Conservation (phyloP, 1,284 basidiomycete genomes). For the Meripilus lineatus region DNA sequence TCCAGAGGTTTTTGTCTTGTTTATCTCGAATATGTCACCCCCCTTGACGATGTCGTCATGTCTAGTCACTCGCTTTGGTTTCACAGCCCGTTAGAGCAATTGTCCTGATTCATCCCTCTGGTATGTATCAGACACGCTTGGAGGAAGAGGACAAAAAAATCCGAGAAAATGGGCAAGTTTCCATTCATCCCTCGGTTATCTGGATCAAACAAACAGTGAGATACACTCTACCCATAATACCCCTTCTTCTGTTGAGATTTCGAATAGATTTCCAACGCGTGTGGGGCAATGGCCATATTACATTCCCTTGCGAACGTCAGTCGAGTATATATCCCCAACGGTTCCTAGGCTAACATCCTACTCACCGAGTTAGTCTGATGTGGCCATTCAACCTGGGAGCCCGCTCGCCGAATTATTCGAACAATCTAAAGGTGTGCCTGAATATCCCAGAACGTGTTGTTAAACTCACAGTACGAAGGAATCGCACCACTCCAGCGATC, state of each 20-base stretch:
- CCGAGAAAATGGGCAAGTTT: slow-evolving; percentile 41
- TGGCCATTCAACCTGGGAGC: slow-evolving; percentile 49
- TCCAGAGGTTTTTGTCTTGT: slow-evolving; percentile 43
- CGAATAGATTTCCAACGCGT: slow-evolving; percentile 81
- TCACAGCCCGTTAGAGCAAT: slow-evolving; percentile 75
- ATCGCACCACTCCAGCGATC: slow-evolving; percentile 71
- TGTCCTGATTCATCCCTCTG: slow-evolving; percentile 72
- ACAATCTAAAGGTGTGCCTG: slow-evolving; percentile 51
- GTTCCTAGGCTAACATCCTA: background rate
- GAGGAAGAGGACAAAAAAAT: slow-evolving; percentile 55
- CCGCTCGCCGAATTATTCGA: slow-evolving; percentile 62
- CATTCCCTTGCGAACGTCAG: slow-evolving; percentile 75
- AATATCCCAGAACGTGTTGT: too few species aligned
- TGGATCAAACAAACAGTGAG: slow-evolving; percentile 78
- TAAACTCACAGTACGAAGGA: too few species aligned
- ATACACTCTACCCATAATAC: background rate
- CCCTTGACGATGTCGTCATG: too few species aligned
- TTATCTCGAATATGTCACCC: too few species aligned
- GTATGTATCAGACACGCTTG: slow-evolving; percentile 42
- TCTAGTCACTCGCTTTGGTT: slow-evolving; percentile 64
- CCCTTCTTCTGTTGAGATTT: background rate
- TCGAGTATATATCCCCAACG: background rate
- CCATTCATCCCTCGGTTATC: slow-evolving; percentile 56
- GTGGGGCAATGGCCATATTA: slow-evolving; percentile 84
- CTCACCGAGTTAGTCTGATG: too few species aligned